Percentiles rank a stretch among this genome's conserved stretches.
These are phyloP conservation scores for Coemansia sp. DNA, from an alignment of 371 early-diverging fungal genomes.

Conservation along the genomic window DNA sequence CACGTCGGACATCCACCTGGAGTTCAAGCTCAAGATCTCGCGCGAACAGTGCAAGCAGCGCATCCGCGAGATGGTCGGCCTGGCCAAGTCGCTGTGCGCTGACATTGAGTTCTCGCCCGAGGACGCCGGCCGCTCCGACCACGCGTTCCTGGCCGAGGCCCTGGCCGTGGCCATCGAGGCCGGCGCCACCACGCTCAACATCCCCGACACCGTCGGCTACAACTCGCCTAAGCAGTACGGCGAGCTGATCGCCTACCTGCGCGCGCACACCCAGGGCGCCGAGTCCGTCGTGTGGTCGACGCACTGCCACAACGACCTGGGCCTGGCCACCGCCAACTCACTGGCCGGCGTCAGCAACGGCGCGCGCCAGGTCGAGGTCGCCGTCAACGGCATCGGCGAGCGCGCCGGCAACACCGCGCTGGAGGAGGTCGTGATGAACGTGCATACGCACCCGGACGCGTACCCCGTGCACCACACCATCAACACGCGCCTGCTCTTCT, in stretches of 20 bases:
- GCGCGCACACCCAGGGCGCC: conserved; percentile 72
- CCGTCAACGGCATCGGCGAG: conserved; percentile 97
- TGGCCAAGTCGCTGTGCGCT: conserved; percentile 73
- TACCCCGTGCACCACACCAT: conserved; percentile 87
- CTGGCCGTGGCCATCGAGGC: conserved; percentile 87
- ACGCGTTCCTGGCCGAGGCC: conserved; percentile 80
- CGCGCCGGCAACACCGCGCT: conserved; percentile 97
- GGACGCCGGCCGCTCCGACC: conserved; percentile 91
- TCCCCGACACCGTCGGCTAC: conserved; percentile 96
- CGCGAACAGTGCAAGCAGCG: conserved; percentile 84
- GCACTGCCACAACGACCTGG: conserved; percentile 97
- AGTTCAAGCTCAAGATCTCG: conserved; percentile 88
- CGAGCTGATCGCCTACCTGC: conserved; percentile 74
- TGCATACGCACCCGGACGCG: conserved; percentile 80
- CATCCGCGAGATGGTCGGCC: conserved; percentile 79
- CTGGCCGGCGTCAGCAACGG: conserved; percentile 87
- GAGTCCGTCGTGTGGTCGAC: conserved; percentile 83
- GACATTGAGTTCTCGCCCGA: conserved; percentile 96
- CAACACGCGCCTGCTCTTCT: conserved; percentile 84
- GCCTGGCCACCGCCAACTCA: conserved; percentile 95
- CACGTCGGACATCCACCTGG: conserved; percentile 92
- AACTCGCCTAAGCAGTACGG: conserved; percentile 91
- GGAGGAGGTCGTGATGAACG: conserved; percentile 94
- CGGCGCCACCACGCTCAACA: conserved; percentile 94
- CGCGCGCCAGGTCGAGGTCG: conserved; percentile 95